Conservation (phyloP, 2,329 filamentous ascomycete species). For the Claviceps purpurea region DNA sequence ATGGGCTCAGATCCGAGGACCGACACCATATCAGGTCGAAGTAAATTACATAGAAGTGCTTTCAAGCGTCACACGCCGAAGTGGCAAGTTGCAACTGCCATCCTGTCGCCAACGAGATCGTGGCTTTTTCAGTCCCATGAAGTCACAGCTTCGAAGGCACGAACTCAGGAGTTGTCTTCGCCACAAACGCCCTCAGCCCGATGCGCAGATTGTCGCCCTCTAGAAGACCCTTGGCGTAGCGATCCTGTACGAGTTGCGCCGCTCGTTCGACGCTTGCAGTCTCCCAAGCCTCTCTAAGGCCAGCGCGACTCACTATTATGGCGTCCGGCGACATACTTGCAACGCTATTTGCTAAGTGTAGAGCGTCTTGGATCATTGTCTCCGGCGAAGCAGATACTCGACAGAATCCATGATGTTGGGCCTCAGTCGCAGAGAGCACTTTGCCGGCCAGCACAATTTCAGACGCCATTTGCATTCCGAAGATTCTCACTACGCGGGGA, state of each 20-base stretch:
- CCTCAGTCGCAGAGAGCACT: conserved; percentile 28
- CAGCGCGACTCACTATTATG: conserved; percentile 26
- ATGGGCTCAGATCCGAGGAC: too few species aligned
- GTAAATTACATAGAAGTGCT: too few species aligned
- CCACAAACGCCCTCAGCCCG: conserved; percentile 36
- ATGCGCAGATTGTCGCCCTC: conserved; percentile 34
- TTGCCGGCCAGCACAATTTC: conserved; percentile 36
- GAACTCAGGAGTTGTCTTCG: conserved; percentile 36
- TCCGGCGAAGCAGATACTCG: conserved; percentile 24
- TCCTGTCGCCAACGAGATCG: background rate
- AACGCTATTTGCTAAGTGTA: conserved; percentile 21
- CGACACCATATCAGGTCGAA: too few species aligned
- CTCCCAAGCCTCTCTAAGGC: conserved; percentile 25
- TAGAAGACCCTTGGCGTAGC: conserved; percentile 25
- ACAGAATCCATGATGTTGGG: conserved; percentile 12
- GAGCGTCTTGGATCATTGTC: conserved; percentile 21
- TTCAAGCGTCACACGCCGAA: too few species aligned
- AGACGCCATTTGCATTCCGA: conserved; percentile 31
- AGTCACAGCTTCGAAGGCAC: conserved; percentile 30
- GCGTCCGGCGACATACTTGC: conserved; percentile 22
- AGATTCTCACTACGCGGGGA: conserved; percentile 32
- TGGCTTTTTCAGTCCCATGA: background rate
- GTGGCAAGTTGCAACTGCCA: too few species aligned
- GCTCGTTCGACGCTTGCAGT: conserved; percentile 26
- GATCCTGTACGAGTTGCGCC: conserved; percentile 25